Base-by-base conservation (phyloP, 2,329 filamentous ascomycete genomes). In the Pseudogymnoascus sp. region DNA sequence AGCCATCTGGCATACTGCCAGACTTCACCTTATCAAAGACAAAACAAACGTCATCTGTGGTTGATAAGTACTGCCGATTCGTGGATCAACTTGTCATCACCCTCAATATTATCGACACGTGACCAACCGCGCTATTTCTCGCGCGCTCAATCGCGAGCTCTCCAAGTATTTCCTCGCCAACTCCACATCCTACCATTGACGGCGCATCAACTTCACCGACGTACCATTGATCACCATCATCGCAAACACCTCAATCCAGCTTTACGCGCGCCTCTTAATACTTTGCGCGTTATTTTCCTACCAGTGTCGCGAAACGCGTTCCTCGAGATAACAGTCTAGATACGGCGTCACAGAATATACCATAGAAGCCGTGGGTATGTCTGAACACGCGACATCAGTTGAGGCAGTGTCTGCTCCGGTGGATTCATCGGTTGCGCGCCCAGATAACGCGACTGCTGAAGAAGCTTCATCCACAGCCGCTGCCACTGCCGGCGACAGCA, bases 121-220 rank as follows among this genome's bases (percentile, higher is more conserved):
- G 57, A 58, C 57, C 34, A 38, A 39, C 57, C 57, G 57, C 57
- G 57, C 57, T 58, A 58, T 58, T 58, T 58, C 57, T 58, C 18
- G 57, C 32, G 57, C 57, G 32, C 57, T 58, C 57, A 58, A 58
- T 25, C 57, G 57, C 57, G 57, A 58, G 37, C 32, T 37, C 18
- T 25, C 50, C 34, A 58, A 58, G 34, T 58, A 38, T 38, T 58
- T 58, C 37, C 57, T 39, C 37, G 57, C 37, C 57, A 58, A 39
- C 57, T 38, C 37, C 57, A 58, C 37, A 25, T 39, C 22, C 18
- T 12, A 22, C 37, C 57, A 58, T 38, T 58, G 57, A 58, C 57
- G 37, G 37, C 32, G 34, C 57, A 58, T 58, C 57, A 58, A 58
- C 34, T 39, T 38, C 34, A 54, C 57, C 32, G n/a, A 58, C 32